Evolutionary conservation across 352 stramenopile genomes (phyloP).

Genomic region (Phytophthora europaea): DNA sequence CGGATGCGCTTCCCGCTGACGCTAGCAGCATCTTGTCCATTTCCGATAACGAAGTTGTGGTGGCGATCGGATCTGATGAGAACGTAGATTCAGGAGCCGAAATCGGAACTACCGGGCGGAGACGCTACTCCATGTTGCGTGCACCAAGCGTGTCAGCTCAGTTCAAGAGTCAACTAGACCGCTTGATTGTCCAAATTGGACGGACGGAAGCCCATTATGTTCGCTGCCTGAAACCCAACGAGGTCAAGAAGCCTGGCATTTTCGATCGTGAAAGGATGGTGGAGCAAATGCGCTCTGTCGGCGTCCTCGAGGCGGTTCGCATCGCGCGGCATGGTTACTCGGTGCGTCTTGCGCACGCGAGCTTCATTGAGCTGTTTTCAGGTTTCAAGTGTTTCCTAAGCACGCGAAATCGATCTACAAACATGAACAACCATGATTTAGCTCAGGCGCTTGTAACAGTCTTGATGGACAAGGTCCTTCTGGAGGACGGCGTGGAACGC

Average conservation of each 20-base stretch:
- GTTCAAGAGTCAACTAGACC: slow-evolving; percentile 95
- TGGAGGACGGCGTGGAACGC: slow-evolving; percentile 35
- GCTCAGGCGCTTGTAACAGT: slow-evolving; percentile 40
- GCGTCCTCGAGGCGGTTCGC: slow-evolving; percentile 96
- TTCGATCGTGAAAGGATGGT: slow-evolving; percentile 93
- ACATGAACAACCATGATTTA: slow-evolving; percentile 46
- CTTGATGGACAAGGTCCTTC: slow-evolving; percentile 48
- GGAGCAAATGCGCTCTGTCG: slow-evolving; percentile 97
- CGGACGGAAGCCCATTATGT: slow-evolving; percentile 98
- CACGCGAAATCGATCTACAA: slow-evolving; percentile 19
- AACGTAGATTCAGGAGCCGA: slow-evolving; percentile 47
- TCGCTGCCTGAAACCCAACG: slow-evolving; percentile 99
- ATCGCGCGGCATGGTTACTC: slow-evolving; percentile 97
- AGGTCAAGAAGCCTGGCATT: slow-evolving; percentile 76
- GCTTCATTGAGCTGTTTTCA: slow-evolving; percentile 89
- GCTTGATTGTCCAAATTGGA: slow-evolving; percentile 95
- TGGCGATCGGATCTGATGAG: slow-evolving; percentile 63
- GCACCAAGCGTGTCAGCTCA: slow-evolving; percentile 89
- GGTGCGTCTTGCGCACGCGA: slow-evolving; percentile 93
- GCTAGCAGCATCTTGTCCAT: slow-evolving; percentile 59
- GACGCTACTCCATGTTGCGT: slow-evolving; percentile 65
- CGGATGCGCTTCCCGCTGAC: slow-evolving; percentile 80
- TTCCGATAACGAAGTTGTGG: slow-evolving; percentile 76
- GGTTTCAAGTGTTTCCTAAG: slow-evolving; percentile 61
- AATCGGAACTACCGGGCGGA: slow-evolving; percentile 25